phyloP scores from a whole-genome alignment of 2,329 filamentous ascomycete genomes.

The Cordyceps tenuipes region DNA sequence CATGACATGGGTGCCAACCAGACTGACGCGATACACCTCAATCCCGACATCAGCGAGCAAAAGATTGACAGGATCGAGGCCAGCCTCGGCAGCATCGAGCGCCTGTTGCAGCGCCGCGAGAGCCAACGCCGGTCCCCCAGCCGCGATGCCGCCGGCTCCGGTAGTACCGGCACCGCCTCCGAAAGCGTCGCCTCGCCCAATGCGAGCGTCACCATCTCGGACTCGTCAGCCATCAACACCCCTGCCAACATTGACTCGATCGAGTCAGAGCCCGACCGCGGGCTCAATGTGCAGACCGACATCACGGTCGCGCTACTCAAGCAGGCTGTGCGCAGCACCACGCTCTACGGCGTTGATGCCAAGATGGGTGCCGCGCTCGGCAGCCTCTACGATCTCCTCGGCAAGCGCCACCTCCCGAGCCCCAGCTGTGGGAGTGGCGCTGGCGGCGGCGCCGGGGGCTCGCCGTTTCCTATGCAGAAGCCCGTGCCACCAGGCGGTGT shows the following conservation, averaged over 20 bases:
- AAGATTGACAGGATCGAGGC: slow-evolving; percentile 43
- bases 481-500: slow-evolving; percentile 37
- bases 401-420: slow-evolving; percentile 33
- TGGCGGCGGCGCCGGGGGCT: slow-evolving; percentile 6
- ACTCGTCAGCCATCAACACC: slow-evolving; percentile 9
- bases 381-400: slow-evolving; percentile 43
- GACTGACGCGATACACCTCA: background rate
- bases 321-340: slow-evolving; percentile 39
- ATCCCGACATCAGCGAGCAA: slow-evolving; percentile 32
- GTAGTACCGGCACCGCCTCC: slow-evolving; percentile 28
- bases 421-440: background rate
- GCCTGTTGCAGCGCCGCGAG: slow-evolving; percentile 30
- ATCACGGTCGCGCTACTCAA: slow-evolving; percentile 48
- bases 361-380: slow-evolving; percentile 46
- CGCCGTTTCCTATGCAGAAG: slow-evolving; percentile 39
- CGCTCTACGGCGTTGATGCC: slow-evolving; percentile 36
- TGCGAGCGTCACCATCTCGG: slow-evolving; percentile 9
- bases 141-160: slow-evolving; percentile 25
- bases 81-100: slow-evolving; percentile 37
- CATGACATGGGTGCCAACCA: background rate
- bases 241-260: slow-evolving; percentile 8
- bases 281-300: slow-evolving; percentile 40
- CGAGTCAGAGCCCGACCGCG: slow-evolving; percentile 26
- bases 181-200: slow-evolving; percentile 1
- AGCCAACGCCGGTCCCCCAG: slow-evolving; percentile 28